Percentiles rank a stretch among this genome's conserved stretches.
These are phyloP conservation scores for Aspergillus fijiensis DNA, from an alignment of 2,329 filamentous ascomycete genomes.

Conservation along the genomic window DNA sequence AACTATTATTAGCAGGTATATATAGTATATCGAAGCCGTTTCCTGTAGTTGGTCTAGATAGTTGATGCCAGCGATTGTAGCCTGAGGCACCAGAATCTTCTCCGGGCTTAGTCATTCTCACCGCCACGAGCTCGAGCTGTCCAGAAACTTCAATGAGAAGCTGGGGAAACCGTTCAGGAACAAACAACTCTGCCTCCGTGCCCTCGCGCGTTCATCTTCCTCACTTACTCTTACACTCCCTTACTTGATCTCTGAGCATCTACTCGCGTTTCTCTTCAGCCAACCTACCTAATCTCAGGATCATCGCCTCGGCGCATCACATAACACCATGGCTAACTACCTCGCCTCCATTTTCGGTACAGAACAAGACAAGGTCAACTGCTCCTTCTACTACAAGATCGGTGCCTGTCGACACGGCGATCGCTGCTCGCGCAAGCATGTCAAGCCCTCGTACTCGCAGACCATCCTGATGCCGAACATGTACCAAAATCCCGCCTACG, in stretches of 20 bases:
- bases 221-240: neutral
- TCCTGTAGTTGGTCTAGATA: too few relatives aligned
- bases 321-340: conserved; percentile 81
- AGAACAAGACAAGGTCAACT: conserved; percentile 99
- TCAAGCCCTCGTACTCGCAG: conserved; percentile 97
- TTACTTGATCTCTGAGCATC: neutral
- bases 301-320: neutral
- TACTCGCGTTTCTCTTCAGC: conserved; percentile 2
- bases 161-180: conserved; percentile 14
- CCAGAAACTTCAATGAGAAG: conserved; percentile 37
- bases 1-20: too few relatives aligned
- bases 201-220: conserved; percentile 3
- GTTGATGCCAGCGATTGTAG: neutral
- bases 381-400: conserved; percentile 99
- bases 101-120: conserved; percentile 28
- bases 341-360: conserved; percentile 99
- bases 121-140: conserved; percentile 29
- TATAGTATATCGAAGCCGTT: too few relatives aligned
- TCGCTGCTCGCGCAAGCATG: conserved; percentile 96
- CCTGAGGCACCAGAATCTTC: conserved; percentile 22
- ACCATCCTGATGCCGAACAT: conserved; percentile 97
- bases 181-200: conserved; percentile 5
- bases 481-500: conserved; percentile 98
- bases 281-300: neutral
- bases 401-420: conserved; percentile 98